These are phyloP conservation scores for Tetradesmus lagerheimii DNA, from an alignment of 139 green algal genomes.

Conservation along the genomic window DNA sequence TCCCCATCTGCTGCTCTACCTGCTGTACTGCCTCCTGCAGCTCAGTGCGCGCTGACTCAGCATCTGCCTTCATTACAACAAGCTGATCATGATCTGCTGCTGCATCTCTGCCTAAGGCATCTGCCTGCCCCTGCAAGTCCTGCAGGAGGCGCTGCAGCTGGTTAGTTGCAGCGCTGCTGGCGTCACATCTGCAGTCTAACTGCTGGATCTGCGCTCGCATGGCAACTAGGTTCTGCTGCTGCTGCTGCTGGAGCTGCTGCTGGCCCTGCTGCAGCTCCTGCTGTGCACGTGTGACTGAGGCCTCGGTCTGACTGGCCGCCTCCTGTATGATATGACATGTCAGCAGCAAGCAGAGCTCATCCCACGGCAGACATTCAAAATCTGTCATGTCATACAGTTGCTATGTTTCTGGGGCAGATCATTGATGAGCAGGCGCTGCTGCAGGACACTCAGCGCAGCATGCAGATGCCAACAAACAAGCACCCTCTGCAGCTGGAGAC, in stretches of 20 bases:
- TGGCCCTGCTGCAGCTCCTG: conserved; percentile 29
- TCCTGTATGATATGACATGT: conserved; percentile 16
- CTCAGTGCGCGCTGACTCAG: not conserved
- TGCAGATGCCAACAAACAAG: no score
- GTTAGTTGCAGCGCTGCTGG: not conserved
- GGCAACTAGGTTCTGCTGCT: conserved; percentile 24
- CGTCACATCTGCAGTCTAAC: not conserved
- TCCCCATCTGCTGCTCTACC: not conserved
- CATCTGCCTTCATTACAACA: not conserved
- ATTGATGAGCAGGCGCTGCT: no score
- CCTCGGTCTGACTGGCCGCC: not conserved
- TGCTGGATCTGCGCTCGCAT: not conserved
- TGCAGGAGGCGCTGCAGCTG: not conserved
- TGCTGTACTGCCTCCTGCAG: not conserved
- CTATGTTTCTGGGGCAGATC: no score
- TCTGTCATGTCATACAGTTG: no score
- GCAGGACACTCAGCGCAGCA: no score
- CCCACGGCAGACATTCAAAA: not conserved
- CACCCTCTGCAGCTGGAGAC: no score
- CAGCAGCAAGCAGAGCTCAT: not conserved
- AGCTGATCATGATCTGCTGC: not conserved
- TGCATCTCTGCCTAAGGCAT: not conserved
- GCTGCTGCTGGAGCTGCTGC: conserved; percentile 38
- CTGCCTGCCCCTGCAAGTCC: not conserved
- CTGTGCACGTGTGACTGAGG: not conserved